A percentile compares a stretch with the other conserved stretches of the same genome.
phyloP scores from a whole-genome alignment of 78 protist species.

The Mantamonas sphyraenae region DNA sequence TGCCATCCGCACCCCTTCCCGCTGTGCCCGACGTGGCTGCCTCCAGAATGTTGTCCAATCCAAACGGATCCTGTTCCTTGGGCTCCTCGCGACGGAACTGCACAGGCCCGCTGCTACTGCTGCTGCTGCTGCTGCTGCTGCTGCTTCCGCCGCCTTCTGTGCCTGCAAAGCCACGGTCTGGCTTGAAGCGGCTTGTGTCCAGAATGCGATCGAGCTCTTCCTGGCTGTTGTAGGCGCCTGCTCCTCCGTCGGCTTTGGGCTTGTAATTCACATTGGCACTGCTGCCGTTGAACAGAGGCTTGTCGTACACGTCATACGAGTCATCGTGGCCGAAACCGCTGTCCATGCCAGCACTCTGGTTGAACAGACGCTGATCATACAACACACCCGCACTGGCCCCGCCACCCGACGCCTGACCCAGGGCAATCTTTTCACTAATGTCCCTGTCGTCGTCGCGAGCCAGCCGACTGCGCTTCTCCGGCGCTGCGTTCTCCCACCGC shows the following conservation, averaged over 20 bases:
- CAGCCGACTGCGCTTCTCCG: constrained; percentile 40
- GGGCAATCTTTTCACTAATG: constrained; percentile 77
- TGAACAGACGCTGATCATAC: constrained; percentile 87
- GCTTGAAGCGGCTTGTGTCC: not conserved
- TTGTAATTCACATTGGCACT: not conserved
- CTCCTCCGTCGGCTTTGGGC: not conserved
- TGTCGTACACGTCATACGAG: constrained; percentile 34
- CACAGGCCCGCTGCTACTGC: not conserved
- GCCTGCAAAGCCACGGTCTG: not conserved
- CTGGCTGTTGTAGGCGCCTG: not conserved
- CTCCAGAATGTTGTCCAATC: constrained; percentile 12
- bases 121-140: not conserved
- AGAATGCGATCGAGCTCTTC: too few relatives aligned
- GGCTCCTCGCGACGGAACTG: not conserved
- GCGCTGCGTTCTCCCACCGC: constrained; percentile 17
- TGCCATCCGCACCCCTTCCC: too few relatives aligned
- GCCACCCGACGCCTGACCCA: constrained; percentile 55
- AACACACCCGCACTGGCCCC: constrained; percentile 29
- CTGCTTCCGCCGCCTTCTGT: too few relatives aligned
- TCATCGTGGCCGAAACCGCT: constrained; percentile 13
- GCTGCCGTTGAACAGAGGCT: constrained; percentile 29
- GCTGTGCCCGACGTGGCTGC: too few relatives aligned
- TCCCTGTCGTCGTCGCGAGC: constrained; percentile 77
- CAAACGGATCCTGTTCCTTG: constrained; percentile 9
- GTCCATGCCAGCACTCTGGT: constrained; percentile 37